A percentile compares a stretch with the other conserved stretches of the same genome.
phyloP scores from a whole-genome alignment of 2,329 filamentous ascomycete genomes.

The Anthostomella pinea region DNA sequence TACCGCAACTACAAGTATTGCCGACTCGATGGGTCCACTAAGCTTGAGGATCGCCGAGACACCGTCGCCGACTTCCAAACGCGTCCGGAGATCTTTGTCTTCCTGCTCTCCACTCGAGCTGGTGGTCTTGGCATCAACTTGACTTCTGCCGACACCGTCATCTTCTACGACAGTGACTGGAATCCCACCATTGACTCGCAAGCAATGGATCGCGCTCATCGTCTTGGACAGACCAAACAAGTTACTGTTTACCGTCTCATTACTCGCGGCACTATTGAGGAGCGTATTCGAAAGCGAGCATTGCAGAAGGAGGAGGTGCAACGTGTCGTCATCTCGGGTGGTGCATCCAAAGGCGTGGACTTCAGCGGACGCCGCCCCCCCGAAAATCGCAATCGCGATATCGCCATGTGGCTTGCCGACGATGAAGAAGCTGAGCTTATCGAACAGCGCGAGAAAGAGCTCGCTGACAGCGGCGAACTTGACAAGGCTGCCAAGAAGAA shows the following conservation, averaged over 20 bases:
- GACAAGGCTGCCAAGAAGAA: conserved; percentile 63
- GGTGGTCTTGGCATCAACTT: conserved; percentile 98
- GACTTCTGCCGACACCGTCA: conserved; percentile 94
- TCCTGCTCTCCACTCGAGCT: conserved; percentile 90
- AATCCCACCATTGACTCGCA: conserved; percentile 98
- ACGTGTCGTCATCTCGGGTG: conserved; percentile 91
- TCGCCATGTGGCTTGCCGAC: conserved; percentile 97
- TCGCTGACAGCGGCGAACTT: conserved; percentile 68
- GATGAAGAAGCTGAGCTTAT: conserved; percentile 95
- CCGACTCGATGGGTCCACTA: conserved; percentile 92
- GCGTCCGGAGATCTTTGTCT: conserved; percentile 91
- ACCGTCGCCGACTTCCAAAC: conserved; percentile 97
- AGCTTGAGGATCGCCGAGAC: conserved; percentile 93
- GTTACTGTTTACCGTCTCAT: conserved; percentile 98
- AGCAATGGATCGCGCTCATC: conserved; percentile 98
- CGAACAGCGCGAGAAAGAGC: conserved; percentile 85
- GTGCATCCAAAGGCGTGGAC: conserved; percentile 82
- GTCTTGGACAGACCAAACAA: conserved; percentile 91
- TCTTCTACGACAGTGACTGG: conserved; percentile 99
- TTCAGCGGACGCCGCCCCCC: conserved; percentile 87
- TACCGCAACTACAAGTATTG: conserved; percentile 99
- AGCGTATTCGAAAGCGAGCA: conserved; percentile 94
- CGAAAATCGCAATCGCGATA: conserved; percentile 95
- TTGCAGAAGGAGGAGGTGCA: conserved; percentile 98
- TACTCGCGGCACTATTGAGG: conserved; percentile 93